Conservation (phyloP, 2,329 filamentous ascomycete genomes). For the Nemania sp. region DNA sequence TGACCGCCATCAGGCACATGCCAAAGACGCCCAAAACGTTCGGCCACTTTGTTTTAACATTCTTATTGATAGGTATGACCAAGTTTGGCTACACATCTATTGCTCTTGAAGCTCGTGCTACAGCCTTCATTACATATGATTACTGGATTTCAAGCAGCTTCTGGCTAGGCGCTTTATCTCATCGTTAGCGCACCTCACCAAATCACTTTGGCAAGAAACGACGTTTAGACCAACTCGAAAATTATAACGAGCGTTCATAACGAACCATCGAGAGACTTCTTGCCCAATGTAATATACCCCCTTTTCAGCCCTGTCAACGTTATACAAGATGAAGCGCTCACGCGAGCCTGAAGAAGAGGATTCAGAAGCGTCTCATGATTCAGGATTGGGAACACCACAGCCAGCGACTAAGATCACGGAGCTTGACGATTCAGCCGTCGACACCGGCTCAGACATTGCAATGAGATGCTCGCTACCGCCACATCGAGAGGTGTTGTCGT, state of each 20-base stretch:
- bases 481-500: conserved; percentile 70
- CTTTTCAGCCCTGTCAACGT: conserved; percentile 30
- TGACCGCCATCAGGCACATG: conserved; percentile 3
- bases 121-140: background rate
- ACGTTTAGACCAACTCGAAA: too few species aligned
- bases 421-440: conserved; percentile 52
- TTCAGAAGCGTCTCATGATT: conserved; percentile 24
- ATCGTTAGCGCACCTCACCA: background rate
- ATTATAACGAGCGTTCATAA: too few species aligned
- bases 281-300: conserved; percentile 43
- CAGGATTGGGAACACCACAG: conserved; percentile 25
- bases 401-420: conserved; percentile 60
- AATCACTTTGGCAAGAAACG: background rate
- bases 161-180: background rate
- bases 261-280: background rate
- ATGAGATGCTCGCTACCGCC: conserved; percentile 86
- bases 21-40: background rate
- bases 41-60: background rate
- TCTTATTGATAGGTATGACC: background rate
- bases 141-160: background rate
- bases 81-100: background rate
- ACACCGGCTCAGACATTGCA: conserved; percentile 44
- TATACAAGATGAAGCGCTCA: conserved; percentile 62
- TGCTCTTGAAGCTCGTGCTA: background rate
- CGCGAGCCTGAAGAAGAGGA: conserved; percentile 58